Evolutionary conservation across 805 yeast genomes (phyloP), one percentile per base, ranked within the genome.

Genomic region (Pichia pseudocactophila): DNA sequence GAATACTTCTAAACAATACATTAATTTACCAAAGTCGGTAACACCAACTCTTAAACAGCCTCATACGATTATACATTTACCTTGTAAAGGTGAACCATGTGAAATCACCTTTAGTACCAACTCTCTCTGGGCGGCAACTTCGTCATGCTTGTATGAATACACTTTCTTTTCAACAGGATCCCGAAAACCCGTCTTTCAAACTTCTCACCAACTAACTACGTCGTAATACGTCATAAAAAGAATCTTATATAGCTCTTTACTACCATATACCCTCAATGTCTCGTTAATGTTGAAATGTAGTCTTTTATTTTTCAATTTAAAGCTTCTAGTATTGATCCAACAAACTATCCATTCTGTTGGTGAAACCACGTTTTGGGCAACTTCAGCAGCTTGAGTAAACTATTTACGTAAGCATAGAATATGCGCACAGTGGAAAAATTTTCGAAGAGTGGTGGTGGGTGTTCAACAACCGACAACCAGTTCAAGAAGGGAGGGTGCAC

Each of bases 121-220:
- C 73, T 52, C 78, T 78, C 57, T 60, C 12, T 71, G 78, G 44
- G 90, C 88, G 6, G 85, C 86, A 3, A 85, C 95, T 1, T 73
- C 82, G 0, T 84, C 79, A 43, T 97, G 97, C 0, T 76, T 73
- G 50, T 82, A 81, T 53, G 84, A 82, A 39, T 90, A 86, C 59
- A 81, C 81, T 2, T 64, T 90, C 36, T 92, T 87, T 48, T n/a
- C 30, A 7, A 22, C 5, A 6, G 25, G 25, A 22, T 5, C 25
- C 5, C 25, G 25, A 22, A 22, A 22, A 22, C 25, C 25, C 25
- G 8, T 22, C 8, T 22, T 22, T 22, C 25, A 22, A 22, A 8
- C 25, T 6, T 22, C 25, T 22, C 25, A 22, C 8, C 34, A 25
- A 19, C 13, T 3, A 5, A 18, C 11, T 17, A 9, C 17, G 6